Evolutionary conservation across 331 rosid genomes (phyloP).

Genomic region (Saraca asoca): DNA sequence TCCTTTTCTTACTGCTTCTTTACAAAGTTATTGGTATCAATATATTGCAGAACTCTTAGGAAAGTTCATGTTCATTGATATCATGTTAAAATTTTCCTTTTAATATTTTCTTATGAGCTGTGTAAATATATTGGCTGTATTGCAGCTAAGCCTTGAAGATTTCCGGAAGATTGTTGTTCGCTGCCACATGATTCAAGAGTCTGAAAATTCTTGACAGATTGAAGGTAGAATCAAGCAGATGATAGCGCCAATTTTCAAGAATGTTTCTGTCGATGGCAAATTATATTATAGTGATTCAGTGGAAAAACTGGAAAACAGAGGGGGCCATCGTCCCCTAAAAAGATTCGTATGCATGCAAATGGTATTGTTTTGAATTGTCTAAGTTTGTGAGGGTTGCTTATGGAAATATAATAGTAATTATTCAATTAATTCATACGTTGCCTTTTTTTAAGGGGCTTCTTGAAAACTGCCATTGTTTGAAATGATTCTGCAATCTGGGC

Average conservation of each 20-base stretch:
- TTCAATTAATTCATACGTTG: background rate
- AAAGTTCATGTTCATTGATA: background rate
- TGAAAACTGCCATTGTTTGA: background rate
- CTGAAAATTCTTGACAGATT: constrained; percentile 42
- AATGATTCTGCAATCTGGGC: too few relatives aligned
- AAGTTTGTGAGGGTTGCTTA: background rate
- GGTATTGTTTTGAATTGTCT: background rate
- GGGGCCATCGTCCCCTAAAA: background rate
- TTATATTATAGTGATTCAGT: background rate
- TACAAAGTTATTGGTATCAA: background rate
- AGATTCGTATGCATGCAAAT: background rate
- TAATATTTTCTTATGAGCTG: background rate
- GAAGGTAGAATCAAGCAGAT: background rate
- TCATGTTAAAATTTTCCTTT: background rate
- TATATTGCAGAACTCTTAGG: background rate
- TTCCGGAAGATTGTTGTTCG: constrained; percentile 73
- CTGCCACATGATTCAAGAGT: constrained; percentile 69
- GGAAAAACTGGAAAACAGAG: background rate
- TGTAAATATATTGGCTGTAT: constrained; percentile 4
- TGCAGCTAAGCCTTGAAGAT: constrained; percentile 80
- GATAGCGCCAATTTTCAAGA: background rate
- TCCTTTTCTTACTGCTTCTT: background rate
- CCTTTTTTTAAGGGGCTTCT: too few relatives aligned
- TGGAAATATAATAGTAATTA: background rate
- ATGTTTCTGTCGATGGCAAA: background rate